phyloP scores from a whole-genome alignment of 805 yeast genomes.

The Kuraishia borneana region DNA sequence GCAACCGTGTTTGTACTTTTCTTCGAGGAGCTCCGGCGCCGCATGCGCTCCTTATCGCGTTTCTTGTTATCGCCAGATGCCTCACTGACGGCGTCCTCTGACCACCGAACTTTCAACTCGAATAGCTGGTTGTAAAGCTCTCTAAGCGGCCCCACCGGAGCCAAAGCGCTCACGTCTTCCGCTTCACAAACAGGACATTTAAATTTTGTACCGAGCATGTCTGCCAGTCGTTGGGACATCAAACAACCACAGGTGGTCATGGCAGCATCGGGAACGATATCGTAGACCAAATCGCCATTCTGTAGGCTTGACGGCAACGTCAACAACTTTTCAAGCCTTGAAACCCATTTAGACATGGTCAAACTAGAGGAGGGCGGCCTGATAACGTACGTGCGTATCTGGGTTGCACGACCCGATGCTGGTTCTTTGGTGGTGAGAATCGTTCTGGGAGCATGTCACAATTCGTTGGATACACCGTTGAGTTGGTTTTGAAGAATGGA shows the following conservation, averaged over 20 bases:
- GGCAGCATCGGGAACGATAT: slow-evolving; percentile 14
- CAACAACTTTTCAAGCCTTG: slow-evolving; percentile 8
- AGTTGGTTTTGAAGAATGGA: slow-evolving; percentile 10
- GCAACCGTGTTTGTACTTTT: slow-evolving; percentile 2
- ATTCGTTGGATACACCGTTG: slow-evolving; percentile 2
- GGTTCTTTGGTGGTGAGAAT: neutral
- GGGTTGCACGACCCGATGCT: neutral
- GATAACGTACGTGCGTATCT: neutral
- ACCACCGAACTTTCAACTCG: too few relatives aligned
- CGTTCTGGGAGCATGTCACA: slow-evolving; percentile 1
- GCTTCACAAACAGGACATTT: slow-evolving; percentile 25
- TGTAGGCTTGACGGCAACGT: slow-evolving; percentile 2
- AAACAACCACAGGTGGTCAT: slow-evolving; percentile 29
- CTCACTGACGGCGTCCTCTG: slow-evolving; percentile 5
- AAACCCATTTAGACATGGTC: slow-evolving; percentile 1
- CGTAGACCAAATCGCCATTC: neutral
- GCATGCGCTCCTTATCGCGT: neutral
- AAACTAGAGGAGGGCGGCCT: neutral
- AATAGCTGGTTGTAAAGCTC: slow-evolving; percentile 8
- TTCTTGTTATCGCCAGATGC: slow-evolving; percentile 2
- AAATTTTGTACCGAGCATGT: slow-evolving; percentile 11
- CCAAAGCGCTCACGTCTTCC: slow-evolving; percentile 11
- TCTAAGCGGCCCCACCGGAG: slow-evolving; percentile 22
- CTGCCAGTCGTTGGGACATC: slow-evolving; percentile 20
- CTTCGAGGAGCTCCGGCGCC: slow-evolving; percentile 7